Evolutionary conservation across 2,329 filamentous ascomycete species (phyloP), one percentile per base, ranked within the genome.

Genomic region (Penicillium sp.): DNA sequence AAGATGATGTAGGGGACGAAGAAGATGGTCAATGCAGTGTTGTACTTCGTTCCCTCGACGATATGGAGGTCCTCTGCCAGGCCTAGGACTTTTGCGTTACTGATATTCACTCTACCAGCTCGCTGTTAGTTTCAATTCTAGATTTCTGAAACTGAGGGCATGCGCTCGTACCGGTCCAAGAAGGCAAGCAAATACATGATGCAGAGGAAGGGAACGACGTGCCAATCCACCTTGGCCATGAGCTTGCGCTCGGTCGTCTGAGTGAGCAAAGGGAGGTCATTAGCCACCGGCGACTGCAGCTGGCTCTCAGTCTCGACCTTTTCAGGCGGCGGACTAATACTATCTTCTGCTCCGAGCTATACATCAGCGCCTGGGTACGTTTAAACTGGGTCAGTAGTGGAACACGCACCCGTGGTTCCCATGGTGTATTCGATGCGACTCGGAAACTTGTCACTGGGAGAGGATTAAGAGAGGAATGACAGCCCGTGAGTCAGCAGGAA

Each of bases 21-120:
- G 80, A 94, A 93, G 71, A 93, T 91, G 60, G 89, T 90, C 64
- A 93, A 81, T 1, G 89, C 89, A 15, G 88, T 91, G 75, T 92
- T 93, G 78, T 91, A 93, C 70, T 91, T 80, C 5, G 73, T 81
- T 26, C 83, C 78, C 0, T 68, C 66, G 13, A 54, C 75, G 30
- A 93, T 84, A 3, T 81, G 64, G 5, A 94, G 81, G 66, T 93
- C 91, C 11, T 82, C 71, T 29, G 82, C 81, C 15, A 94, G 80
- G 46, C 84, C 83, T 64, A 91, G 91, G 50, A 90, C 83, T 48
- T 84, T 86, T 30, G 91, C 91, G 76, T 93, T 93, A 75, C 88
- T 89, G 70, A 94, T 91, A 73, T 93, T 94, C 73, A 93, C 90
- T 52, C 91, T 80, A 58, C 44, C 56, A 17, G 54, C 11, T 19